Base-by-base conservation (phyloP, 1,284 basidiomycete genomes). In the Rhizoctonia solani region DNA sequence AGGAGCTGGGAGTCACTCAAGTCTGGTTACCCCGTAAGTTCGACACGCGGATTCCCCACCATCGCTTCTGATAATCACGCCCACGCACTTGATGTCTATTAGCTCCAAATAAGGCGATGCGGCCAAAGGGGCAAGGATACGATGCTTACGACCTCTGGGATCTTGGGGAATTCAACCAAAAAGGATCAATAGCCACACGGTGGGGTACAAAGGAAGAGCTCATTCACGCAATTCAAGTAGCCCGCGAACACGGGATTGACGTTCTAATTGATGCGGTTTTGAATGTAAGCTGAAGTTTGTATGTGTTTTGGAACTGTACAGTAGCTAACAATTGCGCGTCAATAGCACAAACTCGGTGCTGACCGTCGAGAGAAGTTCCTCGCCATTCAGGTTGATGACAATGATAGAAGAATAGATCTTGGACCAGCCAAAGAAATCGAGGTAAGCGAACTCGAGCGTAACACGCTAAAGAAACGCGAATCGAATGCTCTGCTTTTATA, bases 191-290 rank as follows among this genome's bases (percentile, higher is more conserved):
- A 56, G 76, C 81, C 8, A 98, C 95, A n/a, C 85, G 95, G 70
- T 98, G 94, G 92, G 95, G 95, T 19, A 90, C 88, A 13, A 90
- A 89, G 72, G 85, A 93, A 50, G 88, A 98, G 72, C 83, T 96
- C 21, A 74, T 93, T 1, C 75, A 78, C 3, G 87, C 90, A 11
- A 89, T 91, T 75, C 75, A 78, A 59, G 75, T 78, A 27, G 89
- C 89, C 2, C 81, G 80, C 69, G 75, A 79, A 70, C 79, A 82
- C 70, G 82, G 86, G 3, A 81, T 93, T 25, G 84, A 87, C 68
- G 81, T 90, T 47, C 76, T 91, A 29, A 84, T 92, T 61, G 91
- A 93, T 71, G 87, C 89, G 1, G 87, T 92, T 2, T 78, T 92
- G 61, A 90, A 90, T 75, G 90, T 92, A n/a, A n/a, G n/a, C n/a